Base-by-base conservation (phyloP, 768 basidiomycete species). In the Lenzites betulinus region DNA sequence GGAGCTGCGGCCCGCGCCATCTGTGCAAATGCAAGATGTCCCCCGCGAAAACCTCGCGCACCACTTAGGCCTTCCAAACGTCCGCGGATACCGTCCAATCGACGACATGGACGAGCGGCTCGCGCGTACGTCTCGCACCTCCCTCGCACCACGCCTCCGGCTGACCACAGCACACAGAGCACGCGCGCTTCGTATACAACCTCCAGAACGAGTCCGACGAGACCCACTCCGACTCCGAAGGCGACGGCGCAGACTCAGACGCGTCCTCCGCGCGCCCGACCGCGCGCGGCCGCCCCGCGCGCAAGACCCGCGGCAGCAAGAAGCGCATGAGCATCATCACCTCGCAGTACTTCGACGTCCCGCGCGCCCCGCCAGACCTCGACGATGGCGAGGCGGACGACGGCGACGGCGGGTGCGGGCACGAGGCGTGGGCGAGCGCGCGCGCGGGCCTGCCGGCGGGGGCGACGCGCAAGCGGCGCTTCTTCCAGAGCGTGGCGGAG, bases 1-100 rank as follows among this genome's bases (percentile, higher is more conserved):
- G 22, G 79, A 83, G 63, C 71, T 91, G 44, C 82, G 82, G 3
- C 81, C 83, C 56, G 93, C 92, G 0, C 97, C 97, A 1, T 92
- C 92, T 6, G 92, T 93, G 0, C 87, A 84, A 46, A 83, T 96
- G 79, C 93, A 95, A 23, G 86, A 89, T 50, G 89, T 93, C 1
- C 94, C 95, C 0, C 73, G 81, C 42, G 85, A 92, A 64, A 85
- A 84, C 35, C 65, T 96, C 7, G 82, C 80, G 3, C 74, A 78
- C 35, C 87, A 91, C 64, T 75, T 92, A 5, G 85, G 85, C 0
- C 79, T 89, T 58, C 77, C 76, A 16, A 71, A 71, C 28, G 79
- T 81, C 33, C 80, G 83, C 13, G 79, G 79, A 38, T 79, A 80
- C 3, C 67, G 69, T 42, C 71, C 71, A 33, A 73, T 75, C 67